A percentile compares a stretch with the other conserved stretches of the same genome.
Conservation (phyloP, 2,329 filamentous ascomycete species). For the Fusarium proliferatum region DNA sequence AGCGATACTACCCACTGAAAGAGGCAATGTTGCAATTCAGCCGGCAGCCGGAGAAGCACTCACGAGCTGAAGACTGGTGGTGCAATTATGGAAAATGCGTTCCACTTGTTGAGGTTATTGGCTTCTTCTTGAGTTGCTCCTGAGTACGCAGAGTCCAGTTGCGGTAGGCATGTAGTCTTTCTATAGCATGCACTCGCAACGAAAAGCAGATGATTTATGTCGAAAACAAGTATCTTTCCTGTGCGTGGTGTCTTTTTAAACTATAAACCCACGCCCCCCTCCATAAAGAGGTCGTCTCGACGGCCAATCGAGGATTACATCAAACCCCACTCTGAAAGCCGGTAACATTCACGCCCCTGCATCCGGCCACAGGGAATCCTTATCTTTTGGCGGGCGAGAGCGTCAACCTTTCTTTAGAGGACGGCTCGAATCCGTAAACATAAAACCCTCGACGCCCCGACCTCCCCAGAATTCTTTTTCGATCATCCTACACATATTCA, state of each 20-base stretch:
- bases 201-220: not conserved
- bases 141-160: not conserved
- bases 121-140: not conserved
- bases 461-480: constrained; percentile 19
- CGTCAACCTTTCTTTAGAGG: constrained; percentile 28
- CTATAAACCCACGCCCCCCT: constrained; percentile 4
- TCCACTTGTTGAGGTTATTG: not conserved
- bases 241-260: constrained; percentile 1
- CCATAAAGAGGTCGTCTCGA: constrained; percentile 5
- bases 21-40: not conserved
- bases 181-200: not conserved
- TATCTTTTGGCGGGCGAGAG: constrained; percentile 42
- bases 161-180: not conserved
- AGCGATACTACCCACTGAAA: constrained; percentile 1
- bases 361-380: constrained; percentile 42
- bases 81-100: not conserved
- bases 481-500: constrained; percentile 41
- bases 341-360: constrained; percentile 46
- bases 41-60: constrained; percentile 17
- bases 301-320: constrained; percentile 31
- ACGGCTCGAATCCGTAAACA: constrained; percentile 40
- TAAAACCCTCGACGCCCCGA: constrained; percentile 45
- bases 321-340: constrained; percentile 34
- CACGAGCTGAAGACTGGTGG: constrained; percentile 3
- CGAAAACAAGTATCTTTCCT: constrained; percentile 22